A percentile compares a stretch with the other conserved stretches of the same genome.
Conservation (phyloP, 352 stramenopile species). For the Pythium phragmiticola region DNA sequence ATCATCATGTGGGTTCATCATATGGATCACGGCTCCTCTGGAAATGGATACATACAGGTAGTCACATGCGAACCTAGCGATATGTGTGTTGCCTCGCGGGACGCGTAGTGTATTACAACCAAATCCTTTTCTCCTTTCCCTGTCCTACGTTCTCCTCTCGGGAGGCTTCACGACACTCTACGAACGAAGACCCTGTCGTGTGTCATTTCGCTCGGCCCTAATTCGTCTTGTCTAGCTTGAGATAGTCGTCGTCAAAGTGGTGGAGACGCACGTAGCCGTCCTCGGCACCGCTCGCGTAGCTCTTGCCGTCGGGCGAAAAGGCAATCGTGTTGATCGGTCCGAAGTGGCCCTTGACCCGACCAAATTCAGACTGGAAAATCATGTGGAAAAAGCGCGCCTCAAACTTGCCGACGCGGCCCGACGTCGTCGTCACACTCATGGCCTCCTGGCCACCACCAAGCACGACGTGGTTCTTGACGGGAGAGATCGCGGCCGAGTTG, state of each 20-base stretch:
- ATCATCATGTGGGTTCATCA: conserved; percentile 5
- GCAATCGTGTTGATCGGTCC: conserved; percentile 99
- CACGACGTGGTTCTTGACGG: conserved; percentile 95
- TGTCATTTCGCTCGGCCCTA: conserved; percentile 1
- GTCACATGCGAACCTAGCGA: background rate
- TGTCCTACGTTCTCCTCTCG: background rate
- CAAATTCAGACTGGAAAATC: conserved; percentile 99
- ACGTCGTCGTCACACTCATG: conserved; percentile 96
- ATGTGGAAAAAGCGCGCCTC: conserved; percentile 99
- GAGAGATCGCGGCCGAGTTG: conserved; percentile 98
- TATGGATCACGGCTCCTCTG: background rate
- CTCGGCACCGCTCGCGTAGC: conserved; percentile 98
- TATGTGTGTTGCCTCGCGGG: background rate
- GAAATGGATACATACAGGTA: background rate
- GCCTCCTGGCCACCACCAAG: conserved; percentile 98
- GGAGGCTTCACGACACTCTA: background rate
- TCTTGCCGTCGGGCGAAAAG: conserved; percentile 97
- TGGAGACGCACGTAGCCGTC: conserved; percentile 98
- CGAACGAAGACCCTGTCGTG: background rate
- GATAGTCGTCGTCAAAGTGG: conserved; percentile 98
- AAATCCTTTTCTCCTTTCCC: conserved; percentile 2
- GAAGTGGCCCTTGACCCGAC: conserved; percentile 98
- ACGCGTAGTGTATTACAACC: conserved; percentile 24
- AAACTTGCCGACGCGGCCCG: conserved; percentile 91
- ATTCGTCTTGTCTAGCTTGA: conserved; percentile 74